Base-by-base conservation (phyloP, 2,329 filamentous ascomycete genomes). In the Huntiella abstrusa region DNA sequence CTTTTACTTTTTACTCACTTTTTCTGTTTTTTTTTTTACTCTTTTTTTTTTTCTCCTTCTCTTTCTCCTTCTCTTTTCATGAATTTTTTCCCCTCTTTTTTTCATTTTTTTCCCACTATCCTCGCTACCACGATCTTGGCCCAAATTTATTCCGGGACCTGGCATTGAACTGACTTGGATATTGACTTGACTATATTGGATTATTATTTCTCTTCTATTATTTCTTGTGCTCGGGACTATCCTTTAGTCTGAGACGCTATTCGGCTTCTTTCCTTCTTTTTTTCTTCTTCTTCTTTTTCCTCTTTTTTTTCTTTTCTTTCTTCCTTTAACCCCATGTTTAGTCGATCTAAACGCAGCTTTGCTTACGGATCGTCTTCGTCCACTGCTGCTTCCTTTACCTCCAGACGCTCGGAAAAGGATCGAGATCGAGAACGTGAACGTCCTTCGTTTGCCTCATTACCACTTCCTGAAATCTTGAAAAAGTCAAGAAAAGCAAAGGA, bases 291-390 rank as follows among this genome's bases (percentile, higher is more conserved):
- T 44, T 35, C 17, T 34, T 45, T 41, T 22, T 44, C 4, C 4
- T 22, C 36, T 36, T 33, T n/a, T 37, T 36, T 15, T 41, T 28
- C 13, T 19, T 36, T 32, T 39, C 17, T 37, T 32, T 33, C 6
- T 19, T 35, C 36, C 44, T 42, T 17, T 32, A 28, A n/a, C 34
- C 15, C 10, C 38, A 44, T 48, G 41, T 48, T 44, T 35, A 43
- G 41, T 32, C 41, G 41, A 35, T 44, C 41, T 22, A 48, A 39
- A 44, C 46, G 41, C 35, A 33, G 41, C 28, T 40, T 41, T 13
- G 41, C 35, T 33, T 38, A 45, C 43, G 43, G 43, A 35, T 32
- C 43, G n/a, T 48, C 41, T 17, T 48, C 41, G 17, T 39, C 46
- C 11, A 44, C 41, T 22, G 40, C 41, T 12, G 17, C 36, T 33